phyloP scores from a whole-genome alignment of 2,329 filamentous ascomycete genomes.

The Aspergillus oerlinghausenensis region DNA sequence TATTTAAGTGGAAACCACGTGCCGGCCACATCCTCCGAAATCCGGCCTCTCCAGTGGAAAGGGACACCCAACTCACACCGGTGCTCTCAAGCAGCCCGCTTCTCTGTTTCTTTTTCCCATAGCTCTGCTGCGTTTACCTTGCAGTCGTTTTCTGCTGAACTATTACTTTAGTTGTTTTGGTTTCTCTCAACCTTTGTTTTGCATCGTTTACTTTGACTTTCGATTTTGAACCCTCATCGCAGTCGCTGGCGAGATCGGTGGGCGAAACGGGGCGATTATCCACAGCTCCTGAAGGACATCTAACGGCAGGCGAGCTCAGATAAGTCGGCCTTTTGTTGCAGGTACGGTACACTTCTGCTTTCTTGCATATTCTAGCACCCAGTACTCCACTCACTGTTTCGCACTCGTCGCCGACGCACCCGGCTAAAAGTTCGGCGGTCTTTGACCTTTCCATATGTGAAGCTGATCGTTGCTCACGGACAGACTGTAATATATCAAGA shows the following conservation, averaged over 20 bases:
- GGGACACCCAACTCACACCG: conserved; percentile 10
- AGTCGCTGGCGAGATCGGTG: conserved; percentile 7
- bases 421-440: not conserved
- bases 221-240: not conserved
- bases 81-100: conserved; percentile 5
- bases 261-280: not conserved
- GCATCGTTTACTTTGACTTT: conserved; percentile 1
- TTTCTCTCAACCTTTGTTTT: conserved; percentile 1
- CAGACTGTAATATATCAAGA: conserved; percentile 45
- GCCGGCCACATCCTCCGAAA: conserved; percentile 21
- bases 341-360: not conserved
- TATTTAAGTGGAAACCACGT: conserved; percentile 19
- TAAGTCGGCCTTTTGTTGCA: not conserved
- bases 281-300: not conserved
- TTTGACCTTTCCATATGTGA: not conserved
- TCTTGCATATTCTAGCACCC: not conserved
- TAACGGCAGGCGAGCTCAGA: not conserved
- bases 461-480: not conserved
- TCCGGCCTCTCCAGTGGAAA: conserved; percentile 23
- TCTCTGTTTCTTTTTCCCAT: conserved; percentile 1
- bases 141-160: conserved; percentile 4
- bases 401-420: not conserved
- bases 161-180: conserved; percentile 4
- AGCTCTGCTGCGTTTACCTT: not conserved
- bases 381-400: not conserved